Percentiles rank a stretch among this genome's conserved stretches.
These are phyloP conservation scores for Nicotiana benthamiana DNA, from an alignment of 257 asterid species.

Conservation along the genomic window DNA sequence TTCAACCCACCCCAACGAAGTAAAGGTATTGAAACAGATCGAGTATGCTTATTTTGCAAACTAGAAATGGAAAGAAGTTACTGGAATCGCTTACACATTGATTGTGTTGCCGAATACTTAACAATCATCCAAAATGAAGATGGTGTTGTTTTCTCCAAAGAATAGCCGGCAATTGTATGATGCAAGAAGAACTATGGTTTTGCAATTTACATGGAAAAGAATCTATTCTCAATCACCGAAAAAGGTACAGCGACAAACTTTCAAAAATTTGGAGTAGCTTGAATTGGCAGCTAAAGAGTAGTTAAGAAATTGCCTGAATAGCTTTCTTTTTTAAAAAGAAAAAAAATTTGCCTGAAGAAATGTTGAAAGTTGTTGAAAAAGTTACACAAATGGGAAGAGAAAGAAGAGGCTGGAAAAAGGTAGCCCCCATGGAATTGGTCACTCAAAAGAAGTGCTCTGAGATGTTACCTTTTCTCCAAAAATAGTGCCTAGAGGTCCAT, in stretches of 20 bases:
- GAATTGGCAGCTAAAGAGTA: not conserved
- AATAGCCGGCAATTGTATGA: not conserved
- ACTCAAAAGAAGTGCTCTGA: not conserved
- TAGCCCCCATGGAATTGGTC: not conserved
- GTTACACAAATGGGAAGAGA: not conserved
- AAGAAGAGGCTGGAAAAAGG: not conserved
- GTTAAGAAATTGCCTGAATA: not conserved
- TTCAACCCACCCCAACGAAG: not conserved
- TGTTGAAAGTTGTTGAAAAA: not conserved
- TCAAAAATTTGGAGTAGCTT: not conserved
- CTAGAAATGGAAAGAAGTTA: not conserved
- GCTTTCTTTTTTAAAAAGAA: no score
- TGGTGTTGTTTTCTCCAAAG: not conserved
- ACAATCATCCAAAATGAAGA: not conserved
- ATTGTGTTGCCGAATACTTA: not conserved
- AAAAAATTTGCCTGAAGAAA: not conserved
- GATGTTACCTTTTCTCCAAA: no score
- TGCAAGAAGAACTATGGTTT: not conserved
- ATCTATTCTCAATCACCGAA: not conserved
- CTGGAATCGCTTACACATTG: not conserved
- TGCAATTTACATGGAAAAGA: not conserved
- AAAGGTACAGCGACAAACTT: not conserved
- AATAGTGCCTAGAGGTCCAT: not conserved
- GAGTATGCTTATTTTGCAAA: not conserved
- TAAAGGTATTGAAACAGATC: not conserved